These are phyloP conservation scores for Ophiostoma piceae DNA, from an alignment of 2,329 filamentous ascomycete species.

Conservation along the genomic window DNA sequence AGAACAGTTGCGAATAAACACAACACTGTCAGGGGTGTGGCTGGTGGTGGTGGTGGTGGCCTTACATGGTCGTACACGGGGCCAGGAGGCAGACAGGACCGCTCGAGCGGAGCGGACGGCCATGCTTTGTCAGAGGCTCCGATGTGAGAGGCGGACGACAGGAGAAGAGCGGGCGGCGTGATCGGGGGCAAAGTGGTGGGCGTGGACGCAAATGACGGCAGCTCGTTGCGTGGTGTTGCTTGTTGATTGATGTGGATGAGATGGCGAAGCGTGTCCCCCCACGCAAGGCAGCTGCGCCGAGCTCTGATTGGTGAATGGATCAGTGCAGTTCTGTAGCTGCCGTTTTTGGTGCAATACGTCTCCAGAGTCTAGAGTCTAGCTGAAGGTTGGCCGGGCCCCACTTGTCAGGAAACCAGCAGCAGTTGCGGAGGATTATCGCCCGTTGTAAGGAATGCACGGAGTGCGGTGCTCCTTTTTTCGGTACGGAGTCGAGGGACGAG, in stretches of 20 bases:
- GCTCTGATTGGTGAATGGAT: background rate
- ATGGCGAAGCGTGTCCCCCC: background rate
- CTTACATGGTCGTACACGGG: constrained; percentile 23
- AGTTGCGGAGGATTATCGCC: background rate
- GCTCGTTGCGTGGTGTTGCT: background rate
- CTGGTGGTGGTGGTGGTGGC: background rate
- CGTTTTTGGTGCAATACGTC: background rate
- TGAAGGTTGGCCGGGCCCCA: background rate
- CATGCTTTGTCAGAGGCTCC: constrained; percentile 19
- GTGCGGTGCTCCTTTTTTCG: background rate
- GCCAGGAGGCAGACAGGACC: constrained; percentile 21
- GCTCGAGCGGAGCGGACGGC: constrained; percentile 19
- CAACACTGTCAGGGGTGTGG: background rate
- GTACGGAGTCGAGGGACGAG: background rate
- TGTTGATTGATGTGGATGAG: background rate
- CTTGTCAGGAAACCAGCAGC: background rate
- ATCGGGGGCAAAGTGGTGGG: background rate
- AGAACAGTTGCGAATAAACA: background rate
- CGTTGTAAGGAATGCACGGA: background rate
- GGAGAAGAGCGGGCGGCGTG: background rate
- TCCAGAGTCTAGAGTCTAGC: background rate
- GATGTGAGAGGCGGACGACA: background rate
- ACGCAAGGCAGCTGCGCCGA: background rate
- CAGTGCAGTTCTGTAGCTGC: too few species aligned
- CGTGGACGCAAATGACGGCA: background rate